Evolutionary conservation across 2,329 filamentous ascomycete species (phyloP).

Genomic region (Claviceps africana): DNA sequence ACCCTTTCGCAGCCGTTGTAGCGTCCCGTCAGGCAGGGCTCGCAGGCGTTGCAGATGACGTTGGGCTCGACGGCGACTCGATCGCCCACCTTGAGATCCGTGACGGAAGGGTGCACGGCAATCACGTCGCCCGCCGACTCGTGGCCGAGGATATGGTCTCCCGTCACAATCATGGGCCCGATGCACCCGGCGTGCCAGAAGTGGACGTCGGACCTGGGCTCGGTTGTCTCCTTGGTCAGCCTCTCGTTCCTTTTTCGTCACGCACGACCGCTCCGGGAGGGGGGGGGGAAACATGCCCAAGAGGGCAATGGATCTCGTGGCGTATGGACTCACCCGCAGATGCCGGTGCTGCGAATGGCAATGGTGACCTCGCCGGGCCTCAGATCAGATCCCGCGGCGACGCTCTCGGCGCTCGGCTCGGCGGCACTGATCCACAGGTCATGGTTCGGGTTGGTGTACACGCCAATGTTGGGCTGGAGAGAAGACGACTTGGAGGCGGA

Average conservation of each 20-base stretch:
- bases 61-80: conserved; percentile 90
- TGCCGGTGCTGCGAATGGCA: conserved; percentile 85
- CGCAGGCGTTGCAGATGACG: conserved; percentile 80
- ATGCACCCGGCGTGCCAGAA: conserved; percentile 96
- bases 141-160: conserved; percentile 84
- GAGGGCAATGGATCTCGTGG: no score
- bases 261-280: no score
- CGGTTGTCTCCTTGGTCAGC: no score
- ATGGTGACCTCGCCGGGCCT: conserved; percentile 75
- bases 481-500: conserved; percentile 7
- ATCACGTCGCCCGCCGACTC: conserved; percentile 79
- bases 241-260: not conserved
- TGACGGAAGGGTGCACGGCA: conserved; percentile 70
- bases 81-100: conserved; percentile 65
- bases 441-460: conserved; percentile 88
- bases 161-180: conserved; percentile 84
- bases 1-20: conserved; percentile 92
- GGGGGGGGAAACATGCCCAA: no score
- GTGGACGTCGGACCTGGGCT: conserved; percentile 80
- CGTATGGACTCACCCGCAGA: conserved; percentile 67
- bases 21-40: conserved; percentile 78
- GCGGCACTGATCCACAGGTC: conserved; percentile 80
- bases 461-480: conserved; percentile 80
- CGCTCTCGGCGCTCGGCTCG: conserved; percentile 59
- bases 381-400: conserved; percentile 52